Base-by-base conservation (phyloP, 768 basidiomycete genomes). In the Kwoniella sp. region DNA sequence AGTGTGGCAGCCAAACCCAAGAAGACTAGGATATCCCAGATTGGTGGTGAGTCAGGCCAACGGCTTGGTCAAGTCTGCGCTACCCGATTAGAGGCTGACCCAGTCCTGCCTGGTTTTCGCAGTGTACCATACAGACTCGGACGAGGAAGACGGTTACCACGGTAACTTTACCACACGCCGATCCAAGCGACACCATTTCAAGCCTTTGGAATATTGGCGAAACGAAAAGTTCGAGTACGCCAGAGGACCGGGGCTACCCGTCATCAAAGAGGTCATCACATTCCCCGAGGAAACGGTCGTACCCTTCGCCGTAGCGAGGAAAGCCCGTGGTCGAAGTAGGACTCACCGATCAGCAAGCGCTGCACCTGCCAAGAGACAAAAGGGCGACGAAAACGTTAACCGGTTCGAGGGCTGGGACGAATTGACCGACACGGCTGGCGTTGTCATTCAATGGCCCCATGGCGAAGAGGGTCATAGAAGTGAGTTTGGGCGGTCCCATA, bases 391-490 rank as follows among this genome's bases (percentile, higher is more conserved):
- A 45, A n/a, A n/a, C n/a, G n/a, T n/a, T n/a, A n/a, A n/a, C n/a
- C n/a, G n/a, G n/a, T n/a, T n/a, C n/a, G 83, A 84, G 57, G 89
- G 88, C 4, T 92, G 90, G 89, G 91, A 95, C 66, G 83, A 84
- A 29, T 75, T 84, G 22, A 96, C 92, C 5, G 71, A 79, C 2
- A 76, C 83, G 1, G 76, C 80, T 33, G 85, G 84, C 14, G 74
- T 81, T 10, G 86, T 95, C 0, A 72, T 85, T 15, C 83, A 87
- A 52, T 92, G 79, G 63, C 78, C 78, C 9, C 80, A 79, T 0
- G 78, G 79, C 22, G 77, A 80, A 29, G 85, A 88, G 57, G 79
- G 83, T 9, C 76, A 80, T 39, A 78, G 87, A 71, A 85, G 92
- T 92, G 68, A 72, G 89, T 79, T 14, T n/a, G n/a, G n/a, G n/a